These are phyloP conservation scores for Phlyctochytrium bullatum DNA, from an alignment of 192 early-diverging fungal genomes.

Conservation along the genomic window DNA sequence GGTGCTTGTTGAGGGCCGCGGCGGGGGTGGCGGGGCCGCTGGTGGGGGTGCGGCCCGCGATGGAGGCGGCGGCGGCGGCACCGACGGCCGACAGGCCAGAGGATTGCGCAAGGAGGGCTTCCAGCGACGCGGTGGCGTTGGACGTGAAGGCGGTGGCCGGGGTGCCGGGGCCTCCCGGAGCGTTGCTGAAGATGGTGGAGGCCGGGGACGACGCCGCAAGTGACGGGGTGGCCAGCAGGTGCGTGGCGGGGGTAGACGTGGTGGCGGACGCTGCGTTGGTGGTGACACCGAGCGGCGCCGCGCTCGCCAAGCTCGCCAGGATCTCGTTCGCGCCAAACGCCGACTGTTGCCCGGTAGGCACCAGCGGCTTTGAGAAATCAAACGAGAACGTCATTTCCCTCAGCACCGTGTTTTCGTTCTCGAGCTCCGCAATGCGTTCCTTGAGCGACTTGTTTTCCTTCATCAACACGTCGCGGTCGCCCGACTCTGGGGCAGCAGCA, in stretches of 20 bases:
- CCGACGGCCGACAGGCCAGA: neutral
- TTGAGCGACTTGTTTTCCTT: neutral
- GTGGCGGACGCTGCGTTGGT: neutral
- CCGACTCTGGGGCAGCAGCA: neutral
- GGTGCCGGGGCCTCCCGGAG: neutral
- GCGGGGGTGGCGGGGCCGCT: neutral
- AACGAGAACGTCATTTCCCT: slow-evolving; percentile 18
- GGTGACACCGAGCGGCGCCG: neutral
- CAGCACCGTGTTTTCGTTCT: slow-evolving; percentile 6
- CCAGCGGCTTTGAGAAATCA: neutral
- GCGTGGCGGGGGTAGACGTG: neutral
- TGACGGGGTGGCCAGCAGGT: neutral
- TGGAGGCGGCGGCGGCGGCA: neutral
- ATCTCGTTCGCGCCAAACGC: neutral
- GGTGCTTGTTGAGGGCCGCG: neutral
- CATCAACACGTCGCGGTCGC: neutral
- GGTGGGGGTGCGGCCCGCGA: neutral
- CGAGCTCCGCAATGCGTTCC: slow-evolving; percentile 8
- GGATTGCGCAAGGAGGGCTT: neutral
- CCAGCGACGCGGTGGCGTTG: neutral
- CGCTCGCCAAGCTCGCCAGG: neutral
- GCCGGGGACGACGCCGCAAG: neutral
- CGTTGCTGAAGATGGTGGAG: neutral
- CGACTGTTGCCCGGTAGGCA: no score
- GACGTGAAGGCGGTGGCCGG: neutral